Conservation (phyloP, 2,329 filamentous ascomycete species). For the Fusarium avenaceum region DNA sequence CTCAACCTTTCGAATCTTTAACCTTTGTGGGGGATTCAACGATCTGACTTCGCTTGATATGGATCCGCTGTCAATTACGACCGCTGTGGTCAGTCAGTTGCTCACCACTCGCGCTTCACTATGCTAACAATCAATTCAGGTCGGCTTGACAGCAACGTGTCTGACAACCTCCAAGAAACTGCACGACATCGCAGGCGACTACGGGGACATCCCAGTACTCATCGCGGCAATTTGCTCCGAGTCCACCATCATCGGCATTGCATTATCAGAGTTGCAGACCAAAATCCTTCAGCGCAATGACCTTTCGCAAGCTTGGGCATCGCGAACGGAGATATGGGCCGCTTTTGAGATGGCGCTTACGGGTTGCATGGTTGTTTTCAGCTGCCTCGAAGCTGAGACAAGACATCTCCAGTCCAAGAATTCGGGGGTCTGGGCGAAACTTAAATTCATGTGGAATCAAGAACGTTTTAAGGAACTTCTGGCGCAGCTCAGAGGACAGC, state of each 20-base stretch:
- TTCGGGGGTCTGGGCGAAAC: neutral
- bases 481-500: neutral
- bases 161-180: slow-evolving; percentile 15
- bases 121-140: neutral
- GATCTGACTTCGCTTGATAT: no score
- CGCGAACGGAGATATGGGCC: neutral
- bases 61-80: slow-evolving; percentile 21
- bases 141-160: slow-evolving; percentile 17
- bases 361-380: slow-evolving; percentile 17
- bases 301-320: slow-evolving; percentile 4
- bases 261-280: slow-evolving; percentile 15
- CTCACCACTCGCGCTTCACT: accelerated
- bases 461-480: slow-evolving; percentile 1
- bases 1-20: neutral
- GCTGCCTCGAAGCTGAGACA: slow-evolving; percentile 9
- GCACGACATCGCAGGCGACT: neutral
- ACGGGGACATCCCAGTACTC: neutral
- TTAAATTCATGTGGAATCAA: slow-evolving; percentile 23
- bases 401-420: neutral
- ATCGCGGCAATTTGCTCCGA: slow-evolving; percentile 22
- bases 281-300: slow-evolving; percentile 10
- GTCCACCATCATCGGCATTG: slow-evolving; percentile 4
- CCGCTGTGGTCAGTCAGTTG: slow-evolving; percentile 3
- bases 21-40: no score
- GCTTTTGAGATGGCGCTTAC: slow-evolving; percentile 7